Evolutionary conservation across 495 filamentous ascomycete species (phyloP).

Genomic region (Staphylotrichum tortipilum): DNA sequence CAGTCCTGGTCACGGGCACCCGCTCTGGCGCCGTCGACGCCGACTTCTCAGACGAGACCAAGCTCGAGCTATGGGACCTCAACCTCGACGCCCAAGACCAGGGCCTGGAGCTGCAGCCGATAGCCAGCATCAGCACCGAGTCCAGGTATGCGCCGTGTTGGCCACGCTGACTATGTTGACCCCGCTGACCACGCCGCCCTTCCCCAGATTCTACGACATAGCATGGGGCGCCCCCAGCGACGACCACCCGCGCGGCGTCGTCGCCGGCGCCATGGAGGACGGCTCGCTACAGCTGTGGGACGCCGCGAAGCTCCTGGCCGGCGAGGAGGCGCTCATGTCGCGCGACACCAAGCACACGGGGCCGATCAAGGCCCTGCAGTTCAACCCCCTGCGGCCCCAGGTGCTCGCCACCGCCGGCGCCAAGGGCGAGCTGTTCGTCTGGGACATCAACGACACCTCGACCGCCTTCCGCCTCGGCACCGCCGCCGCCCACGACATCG

Average conservation of each 20-base stretch:
- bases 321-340: conserved; percentile 64
- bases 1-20: conserved; percentile 90
- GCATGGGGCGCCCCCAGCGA: conserved; percentile 80
- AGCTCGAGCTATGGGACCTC: conserved; percentile 94
- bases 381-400: conserved; percentile 90
- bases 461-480: conserved; percentile 86
- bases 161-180: conserved; percentile 4
- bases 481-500: conserved; percentile 88
- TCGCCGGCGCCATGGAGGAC: conserved; percentile 93
- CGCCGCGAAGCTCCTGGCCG: conserved; percentile 71
- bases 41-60: conserved; percentile 95
- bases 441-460: conserved; percentile 79
- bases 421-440: conserved; percentile 94
- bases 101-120: conserved; percentile 74
- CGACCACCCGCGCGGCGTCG: conserved; percentile 69
- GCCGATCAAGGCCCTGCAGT: conserved; percentile 90
- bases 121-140: conserved; percentile 75
- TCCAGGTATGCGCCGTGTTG: conserved; percentile 56
- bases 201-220: conserved; percentile 87
- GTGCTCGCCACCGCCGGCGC: conserved; percentile 86
- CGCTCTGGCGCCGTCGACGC: conserved; percentile 89
- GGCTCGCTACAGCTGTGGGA: conserved; percentile 95
- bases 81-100: conserved; percentile 63
- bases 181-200: no score
- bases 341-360: conserved; percentile 88